phyloP scores from a whole-genome alignment of 345 rosid genomes.

The Populus alba region DNA sequence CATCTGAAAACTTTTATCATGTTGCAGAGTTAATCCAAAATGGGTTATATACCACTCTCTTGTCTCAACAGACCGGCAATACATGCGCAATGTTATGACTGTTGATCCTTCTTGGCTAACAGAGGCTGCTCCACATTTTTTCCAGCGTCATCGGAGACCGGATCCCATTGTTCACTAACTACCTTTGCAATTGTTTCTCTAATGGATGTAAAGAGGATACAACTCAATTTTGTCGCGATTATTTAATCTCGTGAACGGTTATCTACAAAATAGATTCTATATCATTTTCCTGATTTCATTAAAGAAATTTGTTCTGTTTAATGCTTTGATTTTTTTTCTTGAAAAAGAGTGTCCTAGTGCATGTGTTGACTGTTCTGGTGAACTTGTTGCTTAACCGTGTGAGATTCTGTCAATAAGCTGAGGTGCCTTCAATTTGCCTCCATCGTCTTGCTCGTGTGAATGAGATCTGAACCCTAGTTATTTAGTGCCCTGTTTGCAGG shows the following conservation, averaged over 20 bases:
- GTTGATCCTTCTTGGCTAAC: constrained; percentile 80
- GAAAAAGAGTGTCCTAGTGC: background rate
- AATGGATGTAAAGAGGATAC: background rate
- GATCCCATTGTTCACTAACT: constrained; percentile 7
- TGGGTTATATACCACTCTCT: constrained; percentile 80
- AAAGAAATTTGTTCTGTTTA: background rate
- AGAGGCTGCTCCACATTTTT: constrained; percentile 81
- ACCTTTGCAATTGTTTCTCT: background rate
- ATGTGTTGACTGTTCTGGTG: background rate
- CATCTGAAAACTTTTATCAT: background rate
- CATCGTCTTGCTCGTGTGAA: too few species aligned
- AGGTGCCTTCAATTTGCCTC: too few species aligned
- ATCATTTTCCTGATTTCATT: background rate
- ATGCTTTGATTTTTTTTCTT: background rate
- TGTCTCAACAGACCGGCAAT: constrained; percentile 84
- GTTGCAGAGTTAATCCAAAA: constrained; percentile 84
- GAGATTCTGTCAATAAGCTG: background rate
- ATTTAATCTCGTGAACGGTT: background rate
- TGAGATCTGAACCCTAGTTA: too few species aligned
- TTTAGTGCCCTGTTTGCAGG: too few species aligned
- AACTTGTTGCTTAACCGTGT: background rate
- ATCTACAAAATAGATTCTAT: background rate
- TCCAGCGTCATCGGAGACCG: constrained; percentile 38
- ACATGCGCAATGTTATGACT: constrained; percentile 76
- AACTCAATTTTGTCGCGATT: background rate